These are phyloP conservation scores for Candida sanyaensis DNA, from an alignment of 1,139 yeast species.

Conservation along the genomic window DNA sequence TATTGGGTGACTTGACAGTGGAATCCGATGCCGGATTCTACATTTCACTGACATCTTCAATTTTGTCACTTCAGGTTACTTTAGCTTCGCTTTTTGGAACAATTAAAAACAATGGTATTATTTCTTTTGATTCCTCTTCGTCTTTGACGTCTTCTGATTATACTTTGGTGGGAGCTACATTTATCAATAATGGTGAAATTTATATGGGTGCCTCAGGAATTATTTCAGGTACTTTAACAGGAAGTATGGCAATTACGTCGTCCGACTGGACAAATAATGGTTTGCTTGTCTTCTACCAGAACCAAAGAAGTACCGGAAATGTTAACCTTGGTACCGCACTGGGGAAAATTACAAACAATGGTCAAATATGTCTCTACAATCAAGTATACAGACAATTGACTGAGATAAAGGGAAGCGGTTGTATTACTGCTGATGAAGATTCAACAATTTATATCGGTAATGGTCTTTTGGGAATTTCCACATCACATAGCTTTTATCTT, in stretches of 20 bases:
- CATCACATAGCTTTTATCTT: slow-evolving; percentile 25
- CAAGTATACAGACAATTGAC: slow-evolving; percentile 27
- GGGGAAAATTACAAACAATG: slow-evolving; percentile 21
- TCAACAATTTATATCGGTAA: slow-evolving; percentile 22
- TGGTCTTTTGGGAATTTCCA: slow-evolving; percentile 16
- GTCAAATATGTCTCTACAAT: slow-evolving; percentile 28
- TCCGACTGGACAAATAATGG: slow-evolving; percentile 28
- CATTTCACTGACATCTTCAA: slow-evolving; percentile 16
- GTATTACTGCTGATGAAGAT: slow-evolving; percentile 24
- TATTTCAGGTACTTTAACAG: slow-evolving; percentile 21
- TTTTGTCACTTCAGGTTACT: slow-evolving; percentile 15
- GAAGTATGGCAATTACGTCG: slow-evolving; percentile 22
- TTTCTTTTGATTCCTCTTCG: slow-evolving; percentile 24
- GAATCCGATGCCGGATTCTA: slow-evolving; percentile 26
- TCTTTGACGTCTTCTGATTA: slow-evolving; percentile 21
- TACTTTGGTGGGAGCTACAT: slow-evolving; percentile 19
- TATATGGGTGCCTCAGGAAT: slow-evolving; percentile 26
- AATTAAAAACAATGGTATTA: slow-evolving; percentile 21
- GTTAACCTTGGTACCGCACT: slow-evolving; percentile 22
- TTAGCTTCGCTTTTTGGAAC: slow-evolving; percentile 14
- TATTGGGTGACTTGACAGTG: slow-evolving; percentile 22
- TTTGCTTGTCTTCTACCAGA: slow-evolving; percentile 24
- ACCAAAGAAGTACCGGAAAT: slow-evolving; percentile 20
- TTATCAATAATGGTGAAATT: slow-evolving; percentile 29
- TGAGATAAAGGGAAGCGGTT: slow-evolving; percentile 28